Evolutionary conservation across 192 early-diverging fungal species (phyloP), one percentile per base, ranked within the genome.

Genomic region (Linnemannia zychae): DNA sequence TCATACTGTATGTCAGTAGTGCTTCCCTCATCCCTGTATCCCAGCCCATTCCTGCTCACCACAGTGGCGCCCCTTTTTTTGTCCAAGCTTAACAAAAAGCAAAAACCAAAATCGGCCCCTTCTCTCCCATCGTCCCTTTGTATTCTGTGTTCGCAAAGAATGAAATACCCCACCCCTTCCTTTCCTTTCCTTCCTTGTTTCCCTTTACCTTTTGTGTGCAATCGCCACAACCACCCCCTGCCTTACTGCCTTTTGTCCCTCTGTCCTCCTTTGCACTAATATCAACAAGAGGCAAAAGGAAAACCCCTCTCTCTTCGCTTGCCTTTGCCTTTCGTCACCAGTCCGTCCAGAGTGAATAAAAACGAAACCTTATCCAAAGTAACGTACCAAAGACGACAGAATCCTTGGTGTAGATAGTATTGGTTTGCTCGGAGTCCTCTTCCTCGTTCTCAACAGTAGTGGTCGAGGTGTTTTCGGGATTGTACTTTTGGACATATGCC

Each of bases 321-420:
- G 1, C 57, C n/a, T 13, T 67, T 9, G 15, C 5, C 16, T 13
- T 16, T 24, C 7, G 24, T 47, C 9, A 3, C 40, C 40, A 44
- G 18, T 60, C 46, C 48, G 17, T 68, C 50, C 24, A 5, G 34
- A n/a, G 12, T 47, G 18, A 67, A 16, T 20, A 37, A 69, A 40
- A 66, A n/a, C n/a, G n/a, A 66, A 38, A 22, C 60, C 3, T 6
- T 44, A 3, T 67, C 67, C n/a, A 46, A 67, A 57, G 20, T 20
- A 75, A 79, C 83, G 24, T 76, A 85, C 83, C 83, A 72, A 85
- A 85, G 22, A 85, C 77, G 18, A 85, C 83, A 37, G 83, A 85
- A 48, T 85, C 83, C 70, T 76, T 85, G 46, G 83, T 85, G 48
- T 85, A 85, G 69, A 85, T 85, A 67, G 77, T 85, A 1, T 74